A percentile compares a stretch with the other conserved stretches of the same genome.
Conservation (phyloP, 2,329 filamentous ascomycete genomes). For the Hypoxylon sp. region DNA sequence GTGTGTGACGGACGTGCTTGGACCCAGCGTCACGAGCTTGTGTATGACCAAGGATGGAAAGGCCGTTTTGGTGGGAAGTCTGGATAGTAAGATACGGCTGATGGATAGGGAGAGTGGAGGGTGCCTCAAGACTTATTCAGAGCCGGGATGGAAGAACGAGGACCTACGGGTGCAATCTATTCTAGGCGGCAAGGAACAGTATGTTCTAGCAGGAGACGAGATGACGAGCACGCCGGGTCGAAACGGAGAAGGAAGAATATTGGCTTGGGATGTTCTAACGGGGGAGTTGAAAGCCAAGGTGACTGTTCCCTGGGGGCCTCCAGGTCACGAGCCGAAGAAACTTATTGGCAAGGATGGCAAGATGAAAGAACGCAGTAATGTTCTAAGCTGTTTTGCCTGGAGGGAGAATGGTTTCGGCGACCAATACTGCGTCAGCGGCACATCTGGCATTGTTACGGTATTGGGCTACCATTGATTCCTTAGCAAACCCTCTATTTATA, state of each 20-base stretch:
- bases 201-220: conserved; percentile 84
- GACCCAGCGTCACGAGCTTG: conserved; percentile 78
- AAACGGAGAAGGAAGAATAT: conserved; percentile 66
- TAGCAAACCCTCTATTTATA: neutral
- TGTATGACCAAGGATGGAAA: conserved; percentile 75
- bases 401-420: conserved; percentile 68
- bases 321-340: conserved; percentile 56
- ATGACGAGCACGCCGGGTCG: conserved; percentile 49
- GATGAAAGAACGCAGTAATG: conserved; percentile 66
- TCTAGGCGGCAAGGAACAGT: conserved; percentile 78
- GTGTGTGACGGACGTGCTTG: conserved; percentile 74
- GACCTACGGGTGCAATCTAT: conserved; percentile 78
- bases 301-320: conserved; percentile 63
- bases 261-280: conserved; percentile 85
- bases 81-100: conserved; percentile 80
- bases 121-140: conserved; percentile 75
- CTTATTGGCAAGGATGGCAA: conserved; percentile 67
- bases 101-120: conserved; percentile 81
- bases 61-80: conserved; percentile 74
- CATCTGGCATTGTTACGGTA: conserved; percentile 70
- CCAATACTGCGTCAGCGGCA: conserved; percentile 72
- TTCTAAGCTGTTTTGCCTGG: conserved; percentile 71
- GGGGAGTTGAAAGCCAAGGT: conserved; percentile 74
- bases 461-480: conserved; percentile 59
- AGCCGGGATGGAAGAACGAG: conserved; percentile 67